phyloP scores from a whole-genome alignment of 495 filamentous ascomycete genomes.

The Terfezia boudieri region DNA sequence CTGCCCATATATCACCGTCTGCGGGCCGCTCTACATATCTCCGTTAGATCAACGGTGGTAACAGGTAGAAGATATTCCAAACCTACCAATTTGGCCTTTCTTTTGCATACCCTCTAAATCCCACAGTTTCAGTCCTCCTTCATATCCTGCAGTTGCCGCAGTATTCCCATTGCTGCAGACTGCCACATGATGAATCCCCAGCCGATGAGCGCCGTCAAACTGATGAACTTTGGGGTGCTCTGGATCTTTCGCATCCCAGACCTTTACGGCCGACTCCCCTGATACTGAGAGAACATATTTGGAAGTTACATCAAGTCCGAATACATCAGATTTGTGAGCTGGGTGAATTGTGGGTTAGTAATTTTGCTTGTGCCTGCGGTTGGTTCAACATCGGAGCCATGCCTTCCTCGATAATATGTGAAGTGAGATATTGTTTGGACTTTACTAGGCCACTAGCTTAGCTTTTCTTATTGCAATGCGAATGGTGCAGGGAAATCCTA shows the following conservation, averaged over 20 bases:
- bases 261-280: slow-evolving; percentile 53
- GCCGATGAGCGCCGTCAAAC: slow-evolving; percentile 49
- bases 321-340: slow-evolving; percentile 81
- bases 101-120: slow-evolving; percentile 29
- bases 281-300: slow-evolving; percentile 57
- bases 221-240: slow-evolving; percentile 58
- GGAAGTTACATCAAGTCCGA: slow-evolving; percentile 62
- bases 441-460: slow-evolving; percentile 19
- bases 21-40: slow-evolving; percentile 24
- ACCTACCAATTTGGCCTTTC: slow-evolving; percentile 27
- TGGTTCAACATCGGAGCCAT: background rate
- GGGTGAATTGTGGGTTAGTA: background rate
- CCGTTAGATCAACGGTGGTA: slow-evolving; percentile 7
- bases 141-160: slow-evolving; percentile 69
- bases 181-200: slow-evolving; percentile 73
- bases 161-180: slow-evolving; percentile 43
- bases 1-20: slow-evolving; percentile 57
- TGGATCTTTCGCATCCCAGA: slow-evolving; percentile 46
- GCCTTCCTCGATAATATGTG: slow-evolving; percentile 77
- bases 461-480: too few species aligned
- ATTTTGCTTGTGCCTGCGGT: too few species aligned
- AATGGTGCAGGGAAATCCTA: too few species aligned
- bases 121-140: slow-evolving; percentile 71
- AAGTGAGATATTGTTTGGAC: slow-evolving; percentile 96
- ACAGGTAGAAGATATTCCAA: too few species aligned